Evolutionary conservation across 768 basidiomycete genomes (phyloP).

Genomic region (Leccinum barrowsii): DNA sequence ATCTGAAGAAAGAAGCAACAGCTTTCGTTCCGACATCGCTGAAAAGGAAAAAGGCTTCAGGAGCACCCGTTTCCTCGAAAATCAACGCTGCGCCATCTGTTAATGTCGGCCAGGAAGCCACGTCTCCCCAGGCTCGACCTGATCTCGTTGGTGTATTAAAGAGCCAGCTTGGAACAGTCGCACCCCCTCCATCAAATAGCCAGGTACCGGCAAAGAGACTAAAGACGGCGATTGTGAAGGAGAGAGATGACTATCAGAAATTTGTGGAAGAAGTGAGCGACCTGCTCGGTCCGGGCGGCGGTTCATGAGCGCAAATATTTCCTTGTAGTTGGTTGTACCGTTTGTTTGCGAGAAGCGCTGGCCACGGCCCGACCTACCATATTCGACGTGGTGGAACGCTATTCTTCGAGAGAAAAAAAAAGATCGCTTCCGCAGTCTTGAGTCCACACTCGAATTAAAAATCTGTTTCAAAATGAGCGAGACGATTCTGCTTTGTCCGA

Average conservation of each 20-base stretch:
- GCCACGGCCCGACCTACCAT: background rate
- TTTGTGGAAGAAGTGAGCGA: constrained; percentile 77
- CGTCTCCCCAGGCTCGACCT: constrained; percentile 44
- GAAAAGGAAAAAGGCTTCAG: constrained; percentile 62
- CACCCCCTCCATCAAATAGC: constrained; percentile 21
- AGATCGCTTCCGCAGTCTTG: background rate
- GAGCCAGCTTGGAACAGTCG: constrained; percentile 50
- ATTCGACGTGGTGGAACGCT: background rate
- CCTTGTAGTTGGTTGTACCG: background rate
- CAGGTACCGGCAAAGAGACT: constrained; percentile 15
- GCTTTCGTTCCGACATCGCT: constrained; percentile 83
- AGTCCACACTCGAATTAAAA: background rate
- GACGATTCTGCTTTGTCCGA: constrained; percentile 56
- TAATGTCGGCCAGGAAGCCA: constrained; percentile 26
- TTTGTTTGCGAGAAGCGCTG: background rate
- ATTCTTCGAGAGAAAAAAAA: background rate
- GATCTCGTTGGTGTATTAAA: constrained; percentile 64
- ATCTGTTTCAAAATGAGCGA: constrained; percentile 28
- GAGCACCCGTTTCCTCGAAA: constrained; percentile 35
- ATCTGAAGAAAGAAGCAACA: constrained; percentile 93
- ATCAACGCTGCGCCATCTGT: constrained; percentile 67
- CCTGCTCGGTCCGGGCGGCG: constrained; percentile 40
- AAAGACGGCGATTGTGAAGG: constrained; percentile 33
- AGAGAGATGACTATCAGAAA: constrained; percentile 69
- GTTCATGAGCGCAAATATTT: constrained; percentile 9